A percentile compares a stretch with the other conserved stretches of the same genome.
Conservation (phyloP, 192 early-diverging fungal genomes). For the Mortierella alpina region DNA sequence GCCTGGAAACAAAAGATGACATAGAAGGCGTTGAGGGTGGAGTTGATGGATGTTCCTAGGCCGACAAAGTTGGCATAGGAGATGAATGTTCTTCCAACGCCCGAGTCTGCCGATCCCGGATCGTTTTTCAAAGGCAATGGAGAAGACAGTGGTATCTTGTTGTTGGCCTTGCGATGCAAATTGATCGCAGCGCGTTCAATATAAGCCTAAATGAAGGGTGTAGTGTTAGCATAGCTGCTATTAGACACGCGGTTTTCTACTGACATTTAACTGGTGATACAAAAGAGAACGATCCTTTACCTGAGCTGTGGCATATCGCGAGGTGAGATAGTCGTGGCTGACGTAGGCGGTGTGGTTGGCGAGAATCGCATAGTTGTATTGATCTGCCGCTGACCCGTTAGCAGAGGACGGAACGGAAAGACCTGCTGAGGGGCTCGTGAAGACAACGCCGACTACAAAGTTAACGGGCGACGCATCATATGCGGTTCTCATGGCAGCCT, state of each 20-base stretch:
- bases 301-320: slow-evolving; percentile 55
- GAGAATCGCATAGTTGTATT: slow-evolving; percentile 45
- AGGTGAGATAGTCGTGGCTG: slow-evolving; percentile 13
- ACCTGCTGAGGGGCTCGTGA: slow-evolving; percentile 32
- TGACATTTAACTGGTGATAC: no score
- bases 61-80: slow-evolving; percentile 54
- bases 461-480: slow-evolving; percentile 49
- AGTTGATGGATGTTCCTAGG: slow-evolving; percentile 32
- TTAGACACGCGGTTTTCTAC: no score
- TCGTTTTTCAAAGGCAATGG: slow-evolving; percentile 43
- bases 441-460: slow-evolving; percentile 52
- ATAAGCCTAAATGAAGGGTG: slow-evolving; percentile 22
- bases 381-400: not conserved
- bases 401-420: slow-evolving; percentile 13
- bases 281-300: not conserved
- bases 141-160: slow-evolving; percentile 32
- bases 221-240: no score
- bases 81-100: slow-evolving; percentile 38
- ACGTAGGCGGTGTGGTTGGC: slow-evolving; percentile 49
- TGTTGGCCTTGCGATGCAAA: slow-evolving; percentile 46
- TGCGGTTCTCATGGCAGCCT: slow-evolving; percentile 34
- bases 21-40: slow-evolving; percentile 44
- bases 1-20: slow-evolving; percentile 54
- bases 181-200: slow-evolving; percentile 56
- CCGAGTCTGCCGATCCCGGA: slow-evolving; percentile 7